Base-by-base conservation (phyloP, 495 filamentous ascomycete genomes). In the Aspergillus hancockii region DNA sequence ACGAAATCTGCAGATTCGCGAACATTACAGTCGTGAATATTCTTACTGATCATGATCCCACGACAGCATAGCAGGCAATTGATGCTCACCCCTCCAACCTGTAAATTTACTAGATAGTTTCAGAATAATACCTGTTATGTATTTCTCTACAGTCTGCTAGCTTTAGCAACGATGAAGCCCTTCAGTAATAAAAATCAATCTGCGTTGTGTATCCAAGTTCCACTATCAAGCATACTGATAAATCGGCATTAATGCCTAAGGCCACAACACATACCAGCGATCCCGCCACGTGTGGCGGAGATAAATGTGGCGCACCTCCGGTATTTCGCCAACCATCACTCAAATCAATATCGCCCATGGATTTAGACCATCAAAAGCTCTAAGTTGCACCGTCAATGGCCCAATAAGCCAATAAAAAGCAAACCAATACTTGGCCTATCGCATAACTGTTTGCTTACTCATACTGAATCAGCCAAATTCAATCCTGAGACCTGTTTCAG, bases 331-430 rank as follows among this genome's bases (percentile, higher is more conserved):
- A 36, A 36, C 47, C 22, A 28, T 52, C 30, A 52, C 28, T 34
- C 3, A 28, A n/a, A 28, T 28, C 25, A 51, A 18, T 52, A 30
- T 52, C 49, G 28, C 13, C 49, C 49, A 52, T 32, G 34, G n/a
- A 52, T 19, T 52, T 22, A 25, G 23, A 22, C n/a, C 8, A n/a
- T 51, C 25, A 31, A 49, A 18, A 28, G 7, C 46, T 49, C 6
- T 22, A 28, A 49, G 2, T 16, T 28, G 13, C 34, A 36, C 34
- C 34, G 9, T 3, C 13, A 47, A 23, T 47, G 5, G 22, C 43
- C 23, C 43, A n/a, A 8, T 10, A 23, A 47, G 5, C 8, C 8
- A 47, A 22, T 21, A 9, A 47, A n/a, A n/a, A 47, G 8, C 3
- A 2, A 9, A 47, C 8, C 5, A 23, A 19, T 8, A 47, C 19